phyloP scores from a whole-genome alignment of 2,329 filamentous ascomycete species.

The Allantophomopsis cytisporea region DNA sequence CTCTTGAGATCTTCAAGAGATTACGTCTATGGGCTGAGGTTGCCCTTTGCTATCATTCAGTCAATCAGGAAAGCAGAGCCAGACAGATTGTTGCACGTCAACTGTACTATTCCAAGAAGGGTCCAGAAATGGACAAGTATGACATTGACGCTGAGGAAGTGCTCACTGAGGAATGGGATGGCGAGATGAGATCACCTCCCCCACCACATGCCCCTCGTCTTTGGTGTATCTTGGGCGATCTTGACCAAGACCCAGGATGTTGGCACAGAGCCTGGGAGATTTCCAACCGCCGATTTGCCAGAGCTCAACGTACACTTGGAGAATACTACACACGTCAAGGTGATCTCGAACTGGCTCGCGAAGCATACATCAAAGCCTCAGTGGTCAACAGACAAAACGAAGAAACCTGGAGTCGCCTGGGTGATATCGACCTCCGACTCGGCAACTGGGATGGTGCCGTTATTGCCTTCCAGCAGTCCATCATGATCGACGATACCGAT shows the following conservation, averaged over 20 bases:
- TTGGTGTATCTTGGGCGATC: conserved; percentile 86
- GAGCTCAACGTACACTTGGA: conserved; percentile 78
- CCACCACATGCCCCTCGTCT: conserved; percentile 76
- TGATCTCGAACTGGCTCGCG: conserved; percentile 55
- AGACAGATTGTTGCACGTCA: conserved; percentile 63
- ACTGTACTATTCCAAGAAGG: conserved; percentile 53
- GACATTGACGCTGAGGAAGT: conserved; percentile 37
- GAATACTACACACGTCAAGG: conserved; percentile 58
- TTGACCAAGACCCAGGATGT: conserved; percentile 60
- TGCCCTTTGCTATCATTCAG: conserved; percentile 56
- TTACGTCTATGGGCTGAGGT: conserved; percentile 91
- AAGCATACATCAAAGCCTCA: conserved; percentile 68
- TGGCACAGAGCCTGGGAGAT: conserved; percentile 85
- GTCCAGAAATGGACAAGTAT: conserved; percentile 20
- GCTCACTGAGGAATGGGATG: conserved; percentile 40
- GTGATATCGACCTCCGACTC: conserved; percentile 74
- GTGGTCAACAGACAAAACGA: conserved; percentile 69
- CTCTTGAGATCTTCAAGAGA: conserved; percentile 90
- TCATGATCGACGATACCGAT: conserved; percentile 76
- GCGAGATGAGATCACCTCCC: conserved; percentile 53
- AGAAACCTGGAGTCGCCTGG: conserved; percentile 78
- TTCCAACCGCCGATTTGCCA: conserved; percentile 66
- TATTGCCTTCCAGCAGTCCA: conserved; percentile 70
- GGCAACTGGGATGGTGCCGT: conserved; percentile 66
- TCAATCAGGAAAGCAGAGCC: conserved; percentile 64